Percentiles rank a stretch among this genome's conserved stretches.
Conservation (phyloP, 2,329 filamentous ascomycete species). For the Fusarium kyushuense region DNA sequence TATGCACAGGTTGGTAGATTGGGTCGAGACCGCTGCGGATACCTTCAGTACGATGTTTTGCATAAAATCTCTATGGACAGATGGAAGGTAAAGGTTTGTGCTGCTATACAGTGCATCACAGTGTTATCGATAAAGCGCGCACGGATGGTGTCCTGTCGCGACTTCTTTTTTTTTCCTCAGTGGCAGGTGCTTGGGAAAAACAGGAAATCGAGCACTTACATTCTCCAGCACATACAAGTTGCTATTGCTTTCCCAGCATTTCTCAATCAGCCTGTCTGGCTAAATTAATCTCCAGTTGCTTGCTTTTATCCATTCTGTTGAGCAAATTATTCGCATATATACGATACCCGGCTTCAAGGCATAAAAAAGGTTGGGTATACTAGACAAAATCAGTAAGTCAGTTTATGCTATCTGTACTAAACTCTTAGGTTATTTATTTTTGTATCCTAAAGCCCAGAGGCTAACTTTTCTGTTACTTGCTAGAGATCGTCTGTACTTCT, state of each 20-base stretch:
- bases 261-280: background rate
- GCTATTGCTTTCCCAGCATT: background rate
- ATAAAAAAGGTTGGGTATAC: background rate
- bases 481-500: background rate
- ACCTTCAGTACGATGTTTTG: background rate
- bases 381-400: background rate
- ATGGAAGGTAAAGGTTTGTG: background rate
- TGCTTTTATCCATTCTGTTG: background rate
- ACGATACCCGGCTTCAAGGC: background rate
- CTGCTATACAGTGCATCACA: background rate
- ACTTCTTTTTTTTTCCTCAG: constrained; percentile 19
- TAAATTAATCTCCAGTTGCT: background rate
- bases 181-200: background rate
- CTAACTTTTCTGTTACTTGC: background rate
- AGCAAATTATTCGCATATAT: background rate
- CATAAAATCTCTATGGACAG: background rate
- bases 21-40: background rate
- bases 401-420: background rate
- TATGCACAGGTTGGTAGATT: too few species aligned
- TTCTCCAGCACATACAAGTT: background rate
- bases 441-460: background rate
- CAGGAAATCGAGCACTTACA: background rate
- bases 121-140: background rate
- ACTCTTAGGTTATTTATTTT: background rate
- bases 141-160: background rate